Evolutionary conservation across 345 rosid genomes (phyloP).

Genomic region (Ceriops decandra): DNA sequence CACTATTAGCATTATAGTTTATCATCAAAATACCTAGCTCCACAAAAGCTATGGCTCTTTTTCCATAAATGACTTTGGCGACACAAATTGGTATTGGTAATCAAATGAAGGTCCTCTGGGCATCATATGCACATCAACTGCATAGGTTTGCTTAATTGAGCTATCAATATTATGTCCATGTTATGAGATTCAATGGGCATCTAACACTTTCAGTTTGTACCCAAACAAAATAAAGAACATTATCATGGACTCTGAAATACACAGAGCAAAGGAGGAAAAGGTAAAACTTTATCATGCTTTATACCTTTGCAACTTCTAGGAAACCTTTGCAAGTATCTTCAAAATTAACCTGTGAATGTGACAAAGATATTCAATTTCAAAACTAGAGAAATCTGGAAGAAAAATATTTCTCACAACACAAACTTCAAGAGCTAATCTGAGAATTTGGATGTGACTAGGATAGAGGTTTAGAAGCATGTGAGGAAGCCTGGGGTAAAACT

Average conservation of each 20-base stretch:
- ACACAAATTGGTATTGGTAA: too few relatives aligned
- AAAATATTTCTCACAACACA: neutral
- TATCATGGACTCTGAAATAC: neutral
- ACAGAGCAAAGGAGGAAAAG: neutral
- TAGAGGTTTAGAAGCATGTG: too few relatives aligned
- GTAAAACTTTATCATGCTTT: neutral
- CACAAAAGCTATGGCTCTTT: too few relatives aligned
- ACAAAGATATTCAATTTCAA: conserved; percentile 11
- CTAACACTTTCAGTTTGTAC: too few relatives aligned
- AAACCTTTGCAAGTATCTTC: conserved; percentile 99
- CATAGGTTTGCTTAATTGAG: too few relatives aligned
- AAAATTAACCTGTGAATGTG: conserved; percentile 67
- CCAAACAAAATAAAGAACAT: neutral
- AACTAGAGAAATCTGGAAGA: neutral
- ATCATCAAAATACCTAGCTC: too few relatives aligned
- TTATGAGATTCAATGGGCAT: too few relatives aligned
- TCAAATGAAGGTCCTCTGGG: too few relatives aligned
- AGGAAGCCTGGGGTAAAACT: neutral
- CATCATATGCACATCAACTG: too few relatives aligned
- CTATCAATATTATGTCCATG: too few relatives aligned
- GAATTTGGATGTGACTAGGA: neutral
- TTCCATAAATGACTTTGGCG: too few relatives aligned
- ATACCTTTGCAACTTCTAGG: conserved; percentile 93
- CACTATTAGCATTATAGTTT: too few relatives aligned
- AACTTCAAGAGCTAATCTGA: neutral